Conservation (phyloP, 2,329 filamentous ascomycete species). For the Amauroascus niger region DNA sequence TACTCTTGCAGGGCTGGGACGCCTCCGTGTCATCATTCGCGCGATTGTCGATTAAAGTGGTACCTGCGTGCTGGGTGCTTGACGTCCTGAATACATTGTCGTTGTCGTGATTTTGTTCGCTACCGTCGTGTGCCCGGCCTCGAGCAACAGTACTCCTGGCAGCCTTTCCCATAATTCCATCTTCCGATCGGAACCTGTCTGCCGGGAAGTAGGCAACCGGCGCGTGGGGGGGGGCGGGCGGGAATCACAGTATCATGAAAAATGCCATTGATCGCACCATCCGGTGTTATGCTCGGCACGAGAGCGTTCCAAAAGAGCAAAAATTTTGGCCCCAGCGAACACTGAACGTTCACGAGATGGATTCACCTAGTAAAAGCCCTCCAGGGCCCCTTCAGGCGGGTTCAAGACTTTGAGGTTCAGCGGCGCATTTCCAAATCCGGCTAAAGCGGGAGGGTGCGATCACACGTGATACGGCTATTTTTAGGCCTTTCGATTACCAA, state of each 20-base stretch:
- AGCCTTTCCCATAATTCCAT: slow-evolving; percentile 23
- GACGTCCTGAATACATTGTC: neutral
- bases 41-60: neutral
- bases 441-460: slow-evolving; percentile 9
- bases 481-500: neutral
- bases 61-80: neutral
- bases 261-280: neutral
- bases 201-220: neutral
- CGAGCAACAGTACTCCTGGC: slow-evolving; percentile 8
- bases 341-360: slow-evolving; percentile 2
- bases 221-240: no score
- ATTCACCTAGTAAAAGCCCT: neutral
- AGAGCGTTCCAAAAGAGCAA: neutral
- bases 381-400: no score
- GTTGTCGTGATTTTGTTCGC: neutral
- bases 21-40: neutral
- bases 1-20: slow-evolving; percentile 1
- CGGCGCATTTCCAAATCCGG: slow-evolving; percentile 13
- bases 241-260: slow-evolving; percentile 5
- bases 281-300: neutral
- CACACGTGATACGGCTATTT: slow-evolving; percentile 10
- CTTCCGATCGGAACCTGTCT: neutral
- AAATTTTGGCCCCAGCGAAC: neutral
- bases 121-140: neutral
- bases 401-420: neutral